These are phyloP conservation scores for Peronospora belbahrii DNA, from an alignment of 352 stramenopile genomes.

Conservation along the genomic window DNA sequence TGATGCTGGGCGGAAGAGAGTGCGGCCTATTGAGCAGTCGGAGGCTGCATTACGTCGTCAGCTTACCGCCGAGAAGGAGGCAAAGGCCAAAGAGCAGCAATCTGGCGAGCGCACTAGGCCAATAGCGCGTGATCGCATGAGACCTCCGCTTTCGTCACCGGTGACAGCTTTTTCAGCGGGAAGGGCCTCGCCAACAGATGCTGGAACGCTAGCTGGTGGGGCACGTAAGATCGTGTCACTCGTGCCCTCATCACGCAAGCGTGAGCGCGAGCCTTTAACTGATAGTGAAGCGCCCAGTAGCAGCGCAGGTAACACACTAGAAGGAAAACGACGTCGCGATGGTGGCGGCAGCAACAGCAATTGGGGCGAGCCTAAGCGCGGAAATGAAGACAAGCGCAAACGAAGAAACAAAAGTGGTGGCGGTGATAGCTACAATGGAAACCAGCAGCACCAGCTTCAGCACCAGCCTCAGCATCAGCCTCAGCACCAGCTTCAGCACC, in stretches of 20 bases:
- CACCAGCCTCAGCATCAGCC: too few species aligned
- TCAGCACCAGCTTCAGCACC: conserved; percentile 25
- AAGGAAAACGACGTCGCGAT: conserved; percentile 47
- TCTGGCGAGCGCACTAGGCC: conserved; percentile 15
- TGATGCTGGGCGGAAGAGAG: conserved; percentile 34
- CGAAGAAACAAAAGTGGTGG: conserved; percentile 42
- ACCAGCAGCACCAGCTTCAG: conserved; percentile 23
- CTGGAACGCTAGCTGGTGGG: conserved; percentile 18
- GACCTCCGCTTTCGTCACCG: conserved; percentile 18
- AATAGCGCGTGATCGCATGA: conserved; percentile 18
- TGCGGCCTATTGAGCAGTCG: conserved; percentile 41
- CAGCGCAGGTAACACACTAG: conserved; percentile 8
- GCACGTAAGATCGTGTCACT: conserved; percentile 72
- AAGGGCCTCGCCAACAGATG: conserved; percentile 3
- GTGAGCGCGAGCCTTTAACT: conserved; percentile 38
- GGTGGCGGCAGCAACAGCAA: conserved; percentile 11
- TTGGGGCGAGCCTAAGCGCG: conserved; percentile 21
- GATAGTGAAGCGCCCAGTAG: conserved; percentile 8
- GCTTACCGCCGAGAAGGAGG: conserved; percentile 67
- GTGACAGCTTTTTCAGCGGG: conserved; percentile 4
- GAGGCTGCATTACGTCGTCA: conserved; percentile 63
- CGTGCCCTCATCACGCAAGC: conserved; percentile 60
- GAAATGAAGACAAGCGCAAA: conserved; percentile 42
- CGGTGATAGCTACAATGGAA: conserved; percentile 18
- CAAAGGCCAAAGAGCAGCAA: conserved; percentile 26